These are phyloP conservation scores for Aspergillus tamarii DNA, from an alignment of 2,329 filamentous ascomycete species.

Conservation along the genomic window DNA sequence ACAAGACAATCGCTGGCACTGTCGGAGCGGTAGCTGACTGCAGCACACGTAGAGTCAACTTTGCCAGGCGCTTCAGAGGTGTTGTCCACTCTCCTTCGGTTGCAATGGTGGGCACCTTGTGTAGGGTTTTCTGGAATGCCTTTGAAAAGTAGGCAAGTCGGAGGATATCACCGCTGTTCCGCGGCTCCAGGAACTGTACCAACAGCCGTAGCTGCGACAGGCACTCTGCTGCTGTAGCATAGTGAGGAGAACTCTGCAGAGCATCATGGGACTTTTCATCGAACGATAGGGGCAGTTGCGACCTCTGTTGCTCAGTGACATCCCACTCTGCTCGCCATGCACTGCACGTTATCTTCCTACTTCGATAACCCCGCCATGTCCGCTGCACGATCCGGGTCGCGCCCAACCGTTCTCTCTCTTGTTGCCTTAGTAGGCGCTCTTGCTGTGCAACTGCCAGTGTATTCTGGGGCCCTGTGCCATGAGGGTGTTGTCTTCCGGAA, in stretches of 20 bases:
- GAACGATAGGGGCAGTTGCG: slow-evolving; percentile 29
- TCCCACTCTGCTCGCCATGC: slow-evolving; percentile 67
- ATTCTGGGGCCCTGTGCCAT: slow-evolving; percentile 68
- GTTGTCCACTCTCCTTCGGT: slow-evolving; percentile 46
- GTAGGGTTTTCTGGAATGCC: slow-evolving; percentile 44
- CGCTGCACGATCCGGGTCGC: slow-evolving; percentile 76
- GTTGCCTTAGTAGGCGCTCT: slow-evolving; percentile 77
- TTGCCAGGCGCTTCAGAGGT: slow-evolving; percentile 43
- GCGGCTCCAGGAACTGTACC: slow-evolving; percentile 67
- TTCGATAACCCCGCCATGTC: slow-evolving; percentile 77
- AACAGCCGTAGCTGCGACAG: slow-evolving; percentile 65
- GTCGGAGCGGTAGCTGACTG: slow-evolving; percentile 26
- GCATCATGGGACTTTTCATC: slow-evolving; percentile 49
- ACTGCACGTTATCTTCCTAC: slow-evolving; percentile 61
- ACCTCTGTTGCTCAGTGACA: slow-evolving; percentile 52
- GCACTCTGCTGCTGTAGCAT: slow-evolving; percentile 41
- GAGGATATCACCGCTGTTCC: slow-evolving; percentile 40
- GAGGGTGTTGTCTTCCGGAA: slow-evolving; percentile 59
- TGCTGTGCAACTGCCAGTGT: slow-evolving; percentile 85
- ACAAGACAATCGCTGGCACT: slow-evolving; percentile 27
- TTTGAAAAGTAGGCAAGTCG: slow-evolving; percentile 50
- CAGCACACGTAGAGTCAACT: slow-evolving; percentile 39
- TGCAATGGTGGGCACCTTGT: slow-evolving; percentile 39
- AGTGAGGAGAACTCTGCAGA: slow-evolving; percentile 49
- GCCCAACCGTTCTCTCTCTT: slow-evolving; percentile 75